Evolutionary conservation across 371 early-diverging fungal species (phyloP).

Genomic region (Mortierella sp.): DNA sequence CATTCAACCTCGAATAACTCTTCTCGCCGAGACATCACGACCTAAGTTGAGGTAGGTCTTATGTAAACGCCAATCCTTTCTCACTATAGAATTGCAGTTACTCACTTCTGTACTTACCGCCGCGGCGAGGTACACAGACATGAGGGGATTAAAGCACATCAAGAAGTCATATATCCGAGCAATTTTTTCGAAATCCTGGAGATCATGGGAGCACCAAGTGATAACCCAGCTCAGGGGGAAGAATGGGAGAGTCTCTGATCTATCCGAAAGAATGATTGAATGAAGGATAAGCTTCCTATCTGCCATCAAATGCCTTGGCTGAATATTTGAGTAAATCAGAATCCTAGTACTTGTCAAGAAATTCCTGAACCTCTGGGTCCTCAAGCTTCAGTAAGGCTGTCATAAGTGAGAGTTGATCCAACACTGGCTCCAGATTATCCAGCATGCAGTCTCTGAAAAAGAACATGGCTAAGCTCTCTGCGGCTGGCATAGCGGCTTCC

Average conservation of each 20-base stretch:
- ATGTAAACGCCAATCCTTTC: neutral
- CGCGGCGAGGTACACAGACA: conserved; percentile 80
- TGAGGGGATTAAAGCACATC: conserved; percentile 77
- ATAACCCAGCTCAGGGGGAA: conserved; percentile 88
- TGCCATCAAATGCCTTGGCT: neutral
- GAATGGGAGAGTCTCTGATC: conserved; percentile 78
- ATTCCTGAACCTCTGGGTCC: conserved; percentile 64
- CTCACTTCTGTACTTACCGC: conserved; percentile 56
- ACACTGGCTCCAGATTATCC: conserved; percentile 66
- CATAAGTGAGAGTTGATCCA: conserved; percentile 68
- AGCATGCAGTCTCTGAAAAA: conserved; percentile 81
- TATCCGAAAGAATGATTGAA: conserved; percentile 10
- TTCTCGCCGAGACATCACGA: conserved; percentile 65
- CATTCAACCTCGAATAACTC: conserved; percentile 62
- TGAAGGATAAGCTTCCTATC: neutral
- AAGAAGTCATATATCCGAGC: conserved; percentile 84
- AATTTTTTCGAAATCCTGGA: conserved; percentile 66
- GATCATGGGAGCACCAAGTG: conserved; percentile 90
- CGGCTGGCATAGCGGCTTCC: conserved; percentile 60
- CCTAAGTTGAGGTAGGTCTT: conserved; percentile 17
- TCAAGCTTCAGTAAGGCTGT: conserved; percentile 64
- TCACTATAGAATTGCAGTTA: neutral
- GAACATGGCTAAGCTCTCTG: conserved; percentile 69
- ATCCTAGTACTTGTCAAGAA: conserved; percentile 60
- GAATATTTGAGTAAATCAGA: neutral